Conservation (phyloP, 139 green algal species). For the Dunaliella primolecta region DNA sequence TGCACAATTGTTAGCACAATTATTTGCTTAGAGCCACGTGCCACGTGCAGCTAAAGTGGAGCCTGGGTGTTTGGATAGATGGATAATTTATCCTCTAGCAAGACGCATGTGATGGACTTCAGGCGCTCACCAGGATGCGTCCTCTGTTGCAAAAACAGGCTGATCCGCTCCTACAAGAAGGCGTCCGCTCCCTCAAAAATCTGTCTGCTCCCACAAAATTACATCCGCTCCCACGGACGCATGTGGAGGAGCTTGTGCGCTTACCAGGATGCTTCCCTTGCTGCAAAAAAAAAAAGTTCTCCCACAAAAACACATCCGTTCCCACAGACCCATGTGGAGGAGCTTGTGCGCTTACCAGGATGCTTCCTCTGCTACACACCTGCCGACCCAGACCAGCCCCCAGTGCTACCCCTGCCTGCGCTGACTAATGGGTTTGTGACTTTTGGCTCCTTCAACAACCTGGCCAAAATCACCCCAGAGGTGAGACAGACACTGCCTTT, state of each 20-base stretch:
- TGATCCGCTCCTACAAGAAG: too few relatives aligned
- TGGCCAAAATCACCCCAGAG: constrained; percentile 90
- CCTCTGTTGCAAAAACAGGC: constrained; percentile 99
- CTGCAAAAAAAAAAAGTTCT: too few relatives aligned
- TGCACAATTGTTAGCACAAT: too few relatives aligned
- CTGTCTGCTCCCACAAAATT: too few relatives aligned
- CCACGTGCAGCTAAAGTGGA: too few relatives aligned
- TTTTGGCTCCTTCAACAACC: constrained; percentile 97
- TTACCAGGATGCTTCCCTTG: constrained; percentile 93
- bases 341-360: constrained; percentile 80
- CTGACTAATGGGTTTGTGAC: constrained; percentile 82
- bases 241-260: constrained; percentile 82
- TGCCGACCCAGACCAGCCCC: constrained; percentile 58
- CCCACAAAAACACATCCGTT: too few relatives aligned
- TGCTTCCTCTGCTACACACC: constrained; percentile 99
- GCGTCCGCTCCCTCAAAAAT: constrained; percentile 98
- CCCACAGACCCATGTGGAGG: constrained; percentile 65
- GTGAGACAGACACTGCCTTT: constrained; percentile 24
- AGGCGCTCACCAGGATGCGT: constrained; percentile 88
- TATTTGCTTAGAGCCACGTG: too few relatives aligned
- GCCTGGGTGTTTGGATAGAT: too few relatives aligned
- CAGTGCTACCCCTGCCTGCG: constrained; percentile 72
- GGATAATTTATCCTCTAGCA: too few relatives aligned
- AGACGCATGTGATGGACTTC: constrained; percentile 75
- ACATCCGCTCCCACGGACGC: too few relatives aligned